These are phyloP conservation scores for Penicillium sp. DNA, from an alignment of 2,329 filamentous ascomycete species.

Conservation along the genomic window DNA sequence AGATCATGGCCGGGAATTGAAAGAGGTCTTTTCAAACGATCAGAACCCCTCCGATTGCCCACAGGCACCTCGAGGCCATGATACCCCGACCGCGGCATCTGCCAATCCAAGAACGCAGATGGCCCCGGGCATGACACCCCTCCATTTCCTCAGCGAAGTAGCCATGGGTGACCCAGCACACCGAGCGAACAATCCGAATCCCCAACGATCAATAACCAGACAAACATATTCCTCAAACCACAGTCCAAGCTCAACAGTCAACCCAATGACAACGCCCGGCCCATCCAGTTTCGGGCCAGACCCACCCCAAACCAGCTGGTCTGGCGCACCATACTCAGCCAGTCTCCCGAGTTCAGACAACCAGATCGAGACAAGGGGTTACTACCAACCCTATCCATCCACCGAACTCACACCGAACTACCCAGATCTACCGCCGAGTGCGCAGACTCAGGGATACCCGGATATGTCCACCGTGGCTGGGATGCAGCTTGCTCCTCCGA, in stretches of 20 bases:
- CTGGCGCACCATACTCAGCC: conserved; percentile 13
- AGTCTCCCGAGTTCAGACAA: conserved; percentile 8
- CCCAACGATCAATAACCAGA: background rate
- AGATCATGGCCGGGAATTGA: conserved; percentile 28
- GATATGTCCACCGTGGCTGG: conserved; percentile 20
- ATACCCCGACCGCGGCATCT: background rate
- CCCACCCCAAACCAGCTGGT: conserved; percentile 14
- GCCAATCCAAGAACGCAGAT: conserved; percentile 2
- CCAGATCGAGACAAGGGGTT: conserved; percentile 3
- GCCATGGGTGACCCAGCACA: conserved; percentile 38
- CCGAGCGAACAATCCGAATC: conserved; percentile 2
- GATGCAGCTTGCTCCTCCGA: conserved; percentile 20
- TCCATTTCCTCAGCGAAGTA: conserved; percentile 44
- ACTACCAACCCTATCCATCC: conserved; percentile 13
- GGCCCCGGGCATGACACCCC: conserved; percentile 32
- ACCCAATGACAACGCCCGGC: background rate
- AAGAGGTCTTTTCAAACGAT: conserved; percentile 23
- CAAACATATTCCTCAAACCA: background rate
- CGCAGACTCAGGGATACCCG: conserved; percentile 13
- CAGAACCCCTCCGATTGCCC: conserved; percentile 3
- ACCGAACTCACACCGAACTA: conserved; percentile 14
- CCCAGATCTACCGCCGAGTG: conserved; percentile 4
- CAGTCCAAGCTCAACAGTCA: conserved; percentile 3
- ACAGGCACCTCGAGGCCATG: background rate
- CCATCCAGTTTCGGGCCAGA: background rate